Evolutionary conservation across 2,329 filamentous ascomycete species (phyloP).

Genomic region (Neopestalotiopsis clavispora): DNA sequence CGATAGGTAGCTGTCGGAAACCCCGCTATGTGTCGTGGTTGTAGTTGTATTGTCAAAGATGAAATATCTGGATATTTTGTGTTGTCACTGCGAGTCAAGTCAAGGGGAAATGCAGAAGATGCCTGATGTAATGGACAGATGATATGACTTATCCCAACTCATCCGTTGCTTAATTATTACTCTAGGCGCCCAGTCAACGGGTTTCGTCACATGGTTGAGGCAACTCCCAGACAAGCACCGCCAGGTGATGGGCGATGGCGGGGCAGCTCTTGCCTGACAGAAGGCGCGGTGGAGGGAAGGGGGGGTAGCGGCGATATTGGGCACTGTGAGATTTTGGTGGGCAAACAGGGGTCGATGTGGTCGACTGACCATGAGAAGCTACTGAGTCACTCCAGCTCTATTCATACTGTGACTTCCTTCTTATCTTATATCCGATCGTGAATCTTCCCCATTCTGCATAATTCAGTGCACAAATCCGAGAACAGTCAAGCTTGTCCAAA

Average conservation of each 20-base stretch:
- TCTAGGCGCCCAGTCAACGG: slow-evolving; percentile 13
- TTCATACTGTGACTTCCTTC: not conserved
- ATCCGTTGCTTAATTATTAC: not conserved
- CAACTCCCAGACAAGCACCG: slow-evolving; percentile 11
- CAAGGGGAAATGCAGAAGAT: slow-evolving; percentile 4
- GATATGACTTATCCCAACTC: not conserved
- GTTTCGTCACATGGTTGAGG: slow-evolving; percentile 17
- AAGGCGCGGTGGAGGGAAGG: not conserved
- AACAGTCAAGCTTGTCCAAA: not conserved
- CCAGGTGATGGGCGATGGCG: slow-evolving; percentile 14
- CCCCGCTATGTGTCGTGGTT: not conserved
- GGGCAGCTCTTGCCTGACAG: slow-evolving; percentile 10
- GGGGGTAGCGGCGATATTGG: not conserved
- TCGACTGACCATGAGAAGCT: not conserved
- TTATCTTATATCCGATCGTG: slow-evolving; percentile 16
- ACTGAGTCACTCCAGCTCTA: not conserved
- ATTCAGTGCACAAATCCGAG: not conserved
- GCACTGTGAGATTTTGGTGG: not conserved
- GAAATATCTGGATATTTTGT: not conserved
- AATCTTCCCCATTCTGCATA: not conserved
- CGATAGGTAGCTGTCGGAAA: not conserved
- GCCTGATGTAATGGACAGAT: slow-evolving; percentile 10
- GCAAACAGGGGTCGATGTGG: not conserved
- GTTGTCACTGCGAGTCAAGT: not conserved
- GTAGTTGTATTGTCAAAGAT: not conserved